Conservation (phyloP, 108 stramenopile species). For the Licmophora abbreviata region DNA sequence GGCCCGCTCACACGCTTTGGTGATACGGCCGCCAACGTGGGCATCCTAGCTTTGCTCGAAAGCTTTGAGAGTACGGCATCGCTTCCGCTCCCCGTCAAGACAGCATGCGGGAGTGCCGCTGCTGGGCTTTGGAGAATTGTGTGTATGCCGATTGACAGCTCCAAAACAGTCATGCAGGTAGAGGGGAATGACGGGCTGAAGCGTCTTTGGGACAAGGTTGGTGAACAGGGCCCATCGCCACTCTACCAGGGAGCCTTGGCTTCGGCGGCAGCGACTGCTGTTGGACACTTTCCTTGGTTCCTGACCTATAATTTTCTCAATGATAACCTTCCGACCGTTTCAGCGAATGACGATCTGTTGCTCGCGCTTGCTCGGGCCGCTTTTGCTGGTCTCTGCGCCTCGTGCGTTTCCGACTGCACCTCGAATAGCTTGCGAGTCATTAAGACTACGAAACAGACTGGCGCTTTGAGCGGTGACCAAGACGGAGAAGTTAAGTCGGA, state of each 20-base stretch:
- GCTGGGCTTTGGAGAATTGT: constrained; percentile 86
- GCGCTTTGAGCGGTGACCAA: constrained; percentile 30
- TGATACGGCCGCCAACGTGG: constrained; percentile 96
- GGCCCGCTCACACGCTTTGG: constrained; percentile 91
- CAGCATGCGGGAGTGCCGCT: constrained; percentile 54
- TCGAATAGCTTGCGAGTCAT: constrained; percentile 79
- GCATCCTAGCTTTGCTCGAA: constrained; percentile 77
- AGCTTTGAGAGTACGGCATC: constrained; percentile 43
- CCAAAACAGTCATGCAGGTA: constrained; percentile 92
- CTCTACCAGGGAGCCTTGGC: constrained; percentile 84
- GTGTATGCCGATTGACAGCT: constrained; percentile 92
- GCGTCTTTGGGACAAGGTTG: constrained; percentile 27
- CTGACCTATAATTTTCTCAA: constrained; percentile 75
- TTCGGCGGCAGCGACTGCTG: constrained; percentile 71
- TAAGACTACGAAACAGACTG: constrained; percentile 83
- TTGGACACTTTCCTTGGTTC: constrained; percentile 76
- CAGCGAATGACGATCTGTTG: constrained; percentile 58
- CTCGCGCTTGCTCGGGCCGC: constrained; percentile 64
- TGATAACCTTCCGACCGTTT: constrained; percentile 41
- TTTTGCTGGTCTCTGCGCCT: constrained; percentile 51
- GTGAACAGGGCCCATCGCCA: constrained; percentile 38
- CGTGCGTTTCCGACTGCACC: constrained; percentile 62
- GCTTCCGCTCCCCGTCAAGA: constrained; percentile 66
- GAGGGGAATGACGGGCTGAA: constrained; percentile 62
- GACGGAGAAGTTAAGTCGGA: constrained; percentile 21